Evolutionary conservation across 345 rosid species (phyloP).

Genomic region (Eutrema heterophyllum): DNA sequence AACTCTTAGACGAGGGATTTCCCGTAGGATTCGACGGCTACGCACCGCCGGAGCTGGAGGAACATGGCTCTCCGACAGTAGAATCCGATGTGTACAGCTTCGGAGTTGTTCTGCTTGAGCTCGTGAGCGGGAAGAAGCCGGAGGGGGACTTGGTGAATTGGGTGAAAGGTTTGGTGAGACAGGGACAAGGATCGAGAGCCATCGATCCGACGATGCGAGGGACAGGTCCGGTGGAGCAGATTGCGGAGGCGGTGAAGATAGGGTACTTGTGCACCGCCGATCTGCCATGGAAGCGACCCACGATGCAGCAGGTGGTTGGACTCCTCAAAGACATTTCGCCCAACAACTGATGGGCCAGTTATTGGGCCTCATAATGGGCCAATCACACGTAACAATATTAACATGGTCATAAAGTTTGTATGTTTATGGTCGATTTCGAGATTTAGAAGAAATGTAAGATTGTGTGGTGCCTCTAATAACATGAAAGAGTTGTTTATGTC

Average conservation of each 20-base stretch:
- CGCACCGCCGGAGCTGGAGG: slow-evolving; percentile 51
- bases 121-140: slow-evolving; percentile 71
- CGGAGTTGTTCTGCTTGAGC: slow-evolving; percentile 81
- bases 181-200: slow-evolving; percentile 48
- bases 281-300: slow-evolving; percentile 75
- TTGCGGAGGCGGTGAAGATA: slow-evolving; percentile 80
- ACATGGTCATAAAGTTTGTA: background rate
- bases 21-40: slow-evolving; percentile 56
- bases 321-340: slow-evolving; percentile 74
- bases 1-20: slow-evolving; percentile 63
- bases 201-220: slow-evolving; percentile 58
- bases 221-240: slow-evolving; percentile 45
- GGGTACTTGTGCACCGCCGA: slow-evolving; percentile 91
- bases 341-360: background rate
- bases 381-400: background rate
- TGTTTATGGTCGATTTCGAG: background rate
- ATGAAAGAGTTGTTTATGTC: slow-evolving; percentile 3
- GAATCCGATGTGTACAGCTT: slow-evolving; percentile 86
- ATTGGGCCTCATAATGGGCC: background rate
- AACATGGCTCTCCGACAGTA: slow-evolving; percentile 42
- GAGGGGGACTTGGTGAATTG: slow-evolving; percentile 58
- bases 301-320: slow-evolving; percentile 91
- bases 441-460: background rate
- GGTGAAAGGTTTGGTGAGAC: slow-evolving; percentile 71
- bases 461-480: background rate